These are phyloP conservation scores for Calonectria henricotiae DNA, from an alignment of 2,329 filamentous ascomycete genomes.

Conservation along the genomic window DNA sequence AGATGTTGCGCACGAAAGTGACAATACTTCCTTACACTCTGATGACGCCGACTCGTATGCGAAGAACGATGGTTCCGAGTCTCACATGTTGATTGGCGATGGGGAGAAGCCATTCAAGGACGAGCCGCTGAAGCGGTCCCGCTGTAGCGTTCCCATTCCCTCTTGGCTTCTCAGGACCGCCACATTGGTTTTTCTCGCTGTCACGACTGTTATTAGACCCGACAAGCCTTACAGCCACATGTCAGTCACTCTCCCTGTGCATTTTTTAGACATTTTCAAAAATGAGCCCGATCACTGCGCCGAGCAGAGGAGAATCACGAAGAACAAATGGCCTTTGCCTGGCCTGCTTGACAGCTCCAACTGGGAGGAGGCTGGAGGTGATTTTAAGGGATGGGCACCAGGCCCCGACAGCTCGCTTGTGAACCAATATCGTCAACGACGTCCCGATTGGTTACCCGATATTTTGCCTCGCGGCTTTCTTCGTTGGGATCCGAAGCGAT, in stretches of 20 bases:
- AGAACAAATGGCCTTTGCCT: constrained; percentile 55
- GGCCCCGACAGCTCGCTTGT: constrained; percentile 47
- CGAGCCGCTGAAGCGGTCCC: constrained; percentile 17
- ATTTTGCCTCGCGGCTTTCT: constrained; percentile 52
- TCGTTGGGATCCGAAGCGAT: constrained; percentile 52
- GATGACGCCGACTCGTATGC: constrained; percentile 18
- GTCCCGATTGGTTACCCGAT: constrained; percentile 54
- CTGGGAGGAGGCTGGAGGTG: constrained; percentile 52
- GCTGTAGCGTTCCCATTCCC: constrained; percentile 37
- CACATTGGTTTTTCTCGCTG: constrained; percentile 45
- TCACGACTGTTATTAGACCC: constrained; percentile 51
- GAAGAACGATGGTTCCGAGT: constrained; percentile 38
- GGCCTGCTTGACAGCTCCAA: constrained; percentile 47
- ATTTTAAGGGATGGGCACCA: constrained; percentile 58
- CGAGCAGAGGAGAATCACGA: constrained; percentile 45
- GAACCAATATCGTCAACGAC: constrained; percentile 49
- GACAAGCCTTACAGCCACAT: constrained; percentile 55
- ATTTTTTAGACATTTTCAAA: constrained; percentile 53
- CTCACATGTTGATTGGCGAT: constrained; percentile 27
- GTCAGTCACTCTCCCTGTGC: constrained; percentile 55
- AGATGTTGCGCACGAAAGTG: constrained; percentile 1
- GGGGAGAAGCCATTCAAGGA: constrained; percentile 36
- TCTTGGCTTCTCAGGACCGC: constrained; percentile 43
- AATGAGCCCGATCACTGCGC: constrained; percentile 50
- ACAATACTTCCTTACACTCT: constrained; percentile 7